Evolutionary conservation across 176 grass and related monocot species (phyloP), one percentile per base, ranked within the genome.

Genomic region (Oryza glumipatula): DNA sequence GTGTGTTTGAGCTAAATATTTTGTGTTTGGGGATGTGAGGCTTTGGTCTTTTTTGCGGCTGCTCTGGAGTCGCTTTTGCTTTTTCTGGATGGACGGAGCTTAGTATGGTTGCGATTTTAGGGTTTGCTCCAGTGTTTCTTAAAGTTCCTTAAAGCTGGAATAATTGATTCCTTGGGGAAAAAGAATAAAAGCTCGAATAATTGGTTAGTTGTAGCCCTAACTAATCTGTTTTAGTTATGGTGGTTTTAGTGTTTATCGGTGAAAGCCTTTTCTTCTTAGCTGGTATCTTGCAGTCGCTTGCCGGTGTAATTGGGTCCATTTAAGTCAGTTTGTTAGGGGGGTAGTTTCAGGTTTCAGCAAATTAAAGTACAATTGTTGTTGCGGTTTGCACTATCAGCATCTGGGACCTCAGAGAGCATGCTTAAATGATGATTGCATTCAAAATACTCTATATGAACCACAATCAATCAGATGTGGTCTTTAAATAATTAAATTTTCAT

Each of bases 71-170:
- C 38, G 6, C 43, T 32, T 73, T 58, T 33, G 45, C 23, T 49
- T 65, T 4, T 70, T 9, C 65, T 78, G 65, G 78, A 14, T 45
- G 61, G 78, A 7, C 54, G 61, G 58, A 78, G 45, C 78, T 85
- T 65, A 74, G 69, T 46, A 80, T 30, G 66, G 83, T 65, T 77
- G 72, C 51, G 15, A 72, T 76, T 76, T 60, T 47, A 61, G 68
- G 54, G 41, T 17, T 78, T 82, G 32, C n/a, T 72, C 21, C 26
- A 16, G 33, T 17, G 2, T 38, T 38, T 72, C 1, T 15, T 43
- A 17, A 26, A 33, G 9, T 26, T 67, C 15, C 21, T 60, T 68
- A 58, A 28, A 67, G 7, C 36, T 78, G 32, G 6, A 83, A 28
- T 26, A 72, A 11, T 72, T 41, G 32, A 0, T 75, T 19, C 16